Evolutionary conservation across 306 rosid genomes (phyloP).

Genomic region (Betula pendula): DNA sequence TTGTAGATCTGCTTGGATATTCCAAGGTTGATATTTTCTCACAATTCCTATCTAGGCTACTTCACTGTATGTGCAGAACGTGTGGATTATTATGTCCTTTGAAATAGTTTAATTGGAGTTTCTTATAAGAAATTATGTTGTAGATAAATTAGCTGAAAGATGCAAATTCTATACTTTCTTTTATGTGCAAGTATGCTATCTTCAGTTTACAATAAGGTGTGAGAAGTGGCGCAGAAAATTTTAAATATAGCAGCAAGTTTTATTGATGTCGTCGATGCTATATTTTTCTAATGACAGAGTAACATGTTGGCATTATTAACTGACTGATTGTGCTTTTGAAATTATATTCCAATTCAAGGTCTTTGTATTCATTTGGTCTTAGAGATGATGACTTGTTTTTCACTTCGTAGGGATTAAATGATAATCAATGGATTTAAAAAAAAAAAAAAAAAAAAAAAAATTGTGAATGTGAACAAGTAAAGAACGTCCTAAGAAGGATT

Average conservation of each 20-base stretch:
- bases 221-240: background rate
- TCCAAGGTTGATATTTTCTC: background rate
- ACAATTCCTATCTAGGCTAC: background rate
- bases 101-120: background rate
- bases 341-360: background rate
- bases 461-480: background rate
- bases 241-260: background rate
- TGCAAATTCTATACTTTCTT: background rate
- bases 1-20: background rate
- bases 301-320: background rate
- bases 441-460: too few relatives aligned
- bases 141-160: background rate
- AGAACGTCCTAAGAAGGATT: background rate
- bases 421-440: too few relatives aligned
- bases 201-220: background rate
- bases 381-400: background rate
- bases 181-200: background rate
- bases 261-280: background rate
- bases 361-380: background rate
- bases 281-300: background rate
- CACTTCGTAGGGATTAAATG: too few relatives aligned
- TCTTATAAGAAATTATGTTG: background rate
- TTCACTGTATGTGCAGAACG: background rate
- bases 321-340: background rate
- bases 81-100: background rate